Base-by-base conservation (phyloP, 1,139 yeast genomes). In the Candida sp. region DNA sequence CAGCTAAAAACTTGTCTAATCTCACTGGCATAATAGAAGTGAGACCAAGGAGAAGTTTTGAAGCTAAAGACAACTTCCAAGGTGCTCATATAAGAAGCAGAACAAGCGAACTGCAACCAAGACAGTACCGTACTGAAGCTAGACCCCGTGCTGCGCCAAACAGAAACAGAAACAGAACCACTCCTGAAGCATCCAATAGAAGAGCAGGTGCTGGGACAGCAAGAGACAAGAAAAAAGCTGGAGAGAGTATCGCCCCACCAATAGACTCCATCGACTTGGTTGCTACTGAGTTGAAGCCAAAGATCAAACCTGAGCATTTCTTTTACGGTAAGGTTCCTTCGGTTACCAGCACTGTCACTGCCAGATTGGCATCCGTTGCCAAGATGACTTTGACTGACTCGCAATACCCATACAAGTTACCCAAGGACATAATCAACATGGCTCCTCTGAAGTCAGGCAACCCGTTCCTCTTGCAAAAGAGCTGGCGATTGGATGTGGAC, bases 351-450 rank as follows among this genome's bases (percentile, higher is more conserved):
- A 59, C 68, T 44, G 60, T 70, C 17, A 60, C 68, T 28, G 64
- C 77, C n/a, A 67, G 81, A 58, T 68, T 76, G 4, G 77, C 81
- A 1, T 69, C 78, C 42, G 70, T 77, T 46, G 64, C 79, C 49
- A 77, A 77, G 58, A 70, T 72, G 45, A 63, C 69, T 31, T 69
- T 77, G 55, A 56, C 72, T 48, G 65, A 67, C 47, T 75, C 81
- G 30, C 73, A 75, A 46, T 77, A 76, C 59, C 82, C 82, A 9
- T 77, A 66, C 63, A 60, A 64, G 55, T 64, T 77, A 53, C 81
- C 82, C n/a, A 67, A 61, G 55, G 52, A 64, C 8, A 61, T 77
- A 33, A 66, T 77, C 42, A 72, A 70, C 30, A 51, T 54, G 42
- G 69, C 70, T 25, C 59, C 63, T 12, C 48, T 57, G 25, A 40